Evolutionary conservation across 2,329 filamentous ascomycete genomes (phyloP), one percentile per base, ranked within the genome.

Genomic region (Exophiala mesophila): DNA sequence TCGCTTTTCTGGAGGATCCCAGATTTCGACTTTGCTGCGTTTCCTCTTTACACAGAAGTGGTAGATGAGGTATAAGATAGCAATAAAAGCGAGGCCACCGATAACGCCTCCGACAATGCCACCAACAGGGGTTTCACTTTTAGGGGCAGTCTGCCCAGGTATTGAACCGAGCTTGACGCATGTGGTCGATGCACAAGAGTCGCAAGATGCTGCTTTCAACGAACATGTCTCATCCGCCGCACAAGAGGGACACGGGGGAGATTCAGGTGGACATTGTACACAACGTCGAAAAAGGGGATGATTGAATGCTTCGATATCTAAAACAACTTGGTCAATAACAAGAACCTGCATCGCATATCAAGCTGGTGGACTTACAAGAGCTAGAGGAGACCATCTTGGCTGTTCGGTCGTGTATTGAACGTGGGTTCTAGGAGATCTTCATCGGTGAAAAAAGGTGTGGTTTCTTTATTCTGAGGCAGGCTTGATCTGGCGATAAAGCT

Each of bases 71-170:
- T 88, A 94, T 2, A 83, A 83, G 39, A 85, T 62, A 26, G 87
- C 66, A 39, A 97, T 74, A 33, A 81, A 73, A n/a, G 75, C 74
- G 10, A 97, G 64, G 53, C 88, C 92, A 51, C 88, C 92, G 31
- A 97, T 70, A 7, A 96, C 88, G 52, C 90, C 90, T 52, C 92
- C 92, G 2, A 85, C 90, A 52, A 98, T 96, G 23, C 87, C 86
- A 30, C 89, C 89, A 1, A 83, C 72, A 29, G 50, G 55, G 29
- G 26, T 58, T 50, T 31, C 55, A 39, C 60, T 62, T 40, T 45
- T 56, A 2, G 49, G 39, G n/a, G 61, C 52, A 15, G 55, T 52
- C 10, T 61, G 58, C n/a, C 58, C 60, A 7, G 63, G 62, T 4
- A 64, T 59, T 34, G 63, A 58, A 33, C 59, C 59, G 18, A 66